A percentile compares a stretch with the other conserved stretches of the same genome.
phyloP scores from a whole-genome alignment of 2,329 filamentous ascomycete species.

The Fusarium irregulare region DNA sequence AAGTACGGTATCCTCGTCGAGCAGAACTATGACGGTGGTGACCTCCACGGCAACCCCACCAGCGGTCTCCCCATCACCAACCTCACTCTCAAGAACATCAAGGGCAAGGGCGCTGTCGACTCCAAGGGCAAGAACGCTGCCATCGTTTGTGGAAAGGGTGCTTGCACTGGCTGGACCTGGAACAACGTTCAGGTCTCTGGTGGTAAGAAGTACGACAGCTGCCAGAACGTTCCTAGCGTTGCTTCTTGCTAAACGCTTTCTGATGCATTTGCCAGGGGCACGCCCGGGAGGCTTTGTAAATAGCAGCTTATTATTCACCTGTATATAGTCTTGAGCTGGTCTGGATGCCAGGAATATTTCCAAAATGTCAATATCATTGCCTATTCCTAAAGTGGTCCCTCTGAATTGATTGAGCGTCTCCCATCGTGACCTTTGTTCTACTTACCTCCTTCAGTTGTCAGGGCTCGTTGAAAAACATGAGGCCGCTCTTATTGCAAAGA shows the following conservation, averaged over 20 bases:
- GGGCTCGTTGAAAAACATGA: too few species aligned
- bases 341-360: not conserved
- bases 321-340: not conserved
- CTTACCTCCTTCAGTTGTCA: accelerated
- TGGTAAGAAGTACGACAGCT: constrained; percentile 55
- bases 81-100: constrained; percentile 56
- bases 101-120: constrained; percentile 53
- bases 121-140: constrained; percentile 57
- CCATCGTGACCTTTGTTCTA: not conserved
- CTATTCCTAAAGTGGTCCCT: accelerated
- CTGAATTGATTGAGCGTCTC: too few species aligned
- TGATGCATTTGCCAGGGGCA: not conserved
- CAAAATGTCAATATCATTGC: not conserved
- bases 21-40: constrained; percentile 61
- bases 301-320: not conserved
- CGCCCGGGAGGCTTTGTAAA: not conserved
- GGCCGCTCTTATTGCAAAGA: too few species aligned
- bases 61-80: constrained; percentile 62
- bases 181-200: constrained; percentile 61
- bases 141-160: constrained; percentile 62
- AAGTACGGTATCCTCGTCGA: constrained; percentile 53
- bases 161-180: constrained; percentile 64
- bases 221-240: constrained; percentile 47
- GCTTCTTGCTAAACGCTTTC: constrained; percentile 23
- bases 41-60: constrained; percentile 56